phyloP scores from a whole-genome alignment of 2,329 filamentous ascomycete genomes.

The Penicillium sp. region DNA sequence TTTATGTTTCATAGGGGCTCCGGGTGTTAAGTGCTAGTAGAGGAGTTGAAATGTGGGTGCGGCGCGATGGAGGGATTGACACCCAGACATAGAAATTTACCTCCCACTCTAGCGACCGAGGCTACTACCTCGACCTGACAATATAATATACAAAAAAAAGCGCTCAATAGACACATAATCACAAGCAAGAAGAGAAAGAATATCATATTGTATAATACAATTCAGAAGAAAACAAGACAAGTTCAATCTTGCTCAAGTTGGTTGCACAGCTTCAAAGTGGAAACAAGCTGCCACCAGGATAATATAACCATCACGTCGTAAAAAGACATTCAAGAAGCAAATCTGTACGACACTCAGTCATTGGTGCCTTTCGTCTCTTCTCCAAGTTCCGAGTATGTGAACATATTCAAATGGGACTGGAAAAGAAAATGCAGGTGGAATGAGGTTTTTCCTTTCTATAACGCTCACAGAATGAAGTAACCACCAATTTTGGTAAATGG shows the following conservation, averaged over 20 bases:
- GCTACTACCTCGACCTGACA: too few relatives aligned
- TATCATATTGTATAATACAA: neutral
- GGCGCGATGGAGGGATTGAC: too few relatives aligned
- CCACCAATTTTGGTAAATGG: neutral
- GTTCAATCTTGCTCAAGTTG: neutral
- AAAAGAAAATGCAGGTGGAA: neutral
- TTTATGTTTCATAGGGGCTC: too few relatives aligned
- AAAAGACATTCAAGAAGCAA: constrained; percentile 4
- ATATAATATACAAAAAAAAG: too few relatives aligned
- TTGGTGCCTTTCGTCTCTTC: neutral
- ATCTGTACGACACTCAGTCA: neutral
- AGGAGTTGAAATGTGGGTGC: too few relatives aligned
- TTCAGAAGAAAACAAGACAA: neutral
- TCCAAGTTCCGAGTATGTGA: neutral
- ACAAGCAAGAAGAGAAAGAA: neutral
- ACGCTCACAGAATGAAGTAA: neutral
- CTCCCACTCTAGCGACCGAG: too few relatives aligned
- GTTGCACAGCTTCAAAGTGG: neutral
- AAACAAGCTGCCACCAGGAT: constrained; percentile 2
- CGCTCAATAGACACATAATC: neutral
- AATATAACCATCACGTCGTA: constrained; percentile 13
- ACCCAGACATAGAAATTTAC: too few relatives aligned
- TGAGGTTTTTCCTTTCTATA: neutral
- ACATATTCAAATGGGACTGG: neutral
- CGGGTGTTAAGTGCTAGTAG: too few relatives aligned